Conservation (phyloP, 2,329 filamentous ascomycete genomes). For the Exophiala alcalophila region DNA sequence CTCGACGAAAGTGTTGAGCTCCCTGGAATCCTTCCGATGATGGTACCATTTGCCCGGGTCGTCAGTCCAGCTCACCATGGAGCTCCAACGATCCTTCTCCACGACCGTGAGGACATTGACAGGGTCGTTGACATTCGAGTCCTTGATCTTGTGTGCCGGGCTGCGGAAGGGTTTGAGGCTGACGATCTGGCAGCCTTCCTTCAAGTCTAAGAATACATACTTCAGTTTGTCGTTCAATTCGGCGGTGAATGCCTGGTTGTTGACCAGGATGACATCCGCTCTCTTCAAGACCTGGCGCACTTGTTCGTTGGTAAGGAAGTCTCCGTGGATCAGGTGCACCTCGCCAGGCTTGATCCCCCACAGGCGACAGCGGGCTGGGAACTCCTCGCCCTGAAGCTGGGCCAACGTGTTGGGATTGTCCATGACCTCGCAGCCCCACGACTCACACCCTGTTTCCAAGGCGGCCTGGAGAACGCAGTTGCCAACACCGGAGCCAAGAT, state of each 20-base stretch:
- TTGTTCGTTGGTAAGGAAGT: constrained; percentile 71
- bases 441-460: constrained; percentile 87
- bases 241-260: constrained; percentile 94
- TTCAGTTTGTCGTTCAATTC: constrained; percentile 80
- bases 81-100: constrained; percentile 65
- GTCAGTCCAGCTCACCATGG: constrained; percentile 85
- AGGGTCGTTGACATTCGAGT: constrained; percentile 73
- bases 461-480: constrained; percentile 95
- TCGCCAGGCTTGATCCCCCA: constrained; percentile 82
- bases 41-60: constrained; percentile 83
- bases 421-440: constrained; percentile 97
- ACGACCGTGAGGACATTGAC: constrained; percentile 77
- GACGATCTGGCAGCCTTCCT: constrained; percentile 83
- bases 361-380: constrained; percentile 75
- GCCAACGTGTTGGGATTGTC: constrained; percentile 81
- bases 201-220: constrained; percentile 88
- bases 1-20: constrained; percentile 50
- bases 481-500: constrained; percentile 91
- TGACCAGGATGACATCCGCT: constrained; percentile 94
- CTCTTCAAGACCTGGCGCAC: constrained; percentile 72
- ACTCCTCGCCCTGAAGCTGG: constrained; percentile 75
- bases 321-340: constrained; percentile 76
- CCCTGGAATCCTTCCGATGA: constrained; percentile 68
- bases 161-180: constrained; percentile 90
- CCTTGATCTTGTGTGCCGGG: constrained; percentile 70